Evolutionary conservation across 1,139 yeast genomes (phyloP), one percentile per base, ranked within the genome.

Genomic region (Cylindricascospora bacillispora): DNA sequence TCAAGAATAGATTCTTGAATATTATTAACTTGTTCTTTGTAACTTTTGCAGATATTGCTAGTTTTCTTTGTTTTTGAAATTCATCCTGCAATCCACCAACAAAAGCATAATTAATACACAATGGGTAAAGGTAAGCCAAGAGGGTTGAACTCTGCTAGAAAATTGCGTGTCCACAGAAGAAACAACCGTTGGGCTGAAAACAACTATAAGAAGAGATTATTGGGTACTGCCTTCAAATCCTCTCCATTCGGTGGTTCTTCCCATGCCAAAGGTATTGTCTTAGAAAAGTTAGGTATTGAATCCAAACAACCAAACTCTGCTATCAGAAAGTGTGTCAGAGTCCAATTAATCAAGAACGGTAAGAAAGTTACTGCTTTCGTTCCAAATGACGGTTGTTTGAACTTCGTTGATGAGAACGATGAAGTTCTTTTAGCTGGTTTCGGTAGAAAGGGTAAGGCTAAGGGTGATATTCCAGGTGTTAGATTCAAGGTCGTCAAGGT

Each of bases 381-480:
- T 64, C 98, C 99, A 70, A 89, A 89, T 62, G 99, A 92, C 71
- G 99, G 99, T 86, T 92, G 98, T 79, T 73, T 86, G 68, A 89
- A 89, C 89, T 89, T 79, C 57, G 95, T 89, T 59, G 98, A 89
- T 64, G 97, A 89, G 75, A 89, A 89, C 76, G 97, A 89, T 73
- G 97, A 89, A 70, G 98, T 89, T 57, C 75, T 89, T 62, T 74
- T 89, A 59, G 97, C 99, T 59, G 99, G 99, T 77, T 92, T 92
- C 83, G 99, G 99, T 82, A 85, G 98, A 75, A 89, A 94, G 80
- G 99, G 99, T 76, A 89, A 89, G 80, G 98, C 99, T 66, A 92
- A 92, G 94, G 98, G 99, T 79, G 98, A 89, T 85, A 86, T 89
- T 63, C 98, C 98, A 70, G 98, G 98, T 82, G 98, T 89, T 65